Conservation (phyloP, 371 early-diverging fungal genomes). For the Coemansia sp. region DNA sequence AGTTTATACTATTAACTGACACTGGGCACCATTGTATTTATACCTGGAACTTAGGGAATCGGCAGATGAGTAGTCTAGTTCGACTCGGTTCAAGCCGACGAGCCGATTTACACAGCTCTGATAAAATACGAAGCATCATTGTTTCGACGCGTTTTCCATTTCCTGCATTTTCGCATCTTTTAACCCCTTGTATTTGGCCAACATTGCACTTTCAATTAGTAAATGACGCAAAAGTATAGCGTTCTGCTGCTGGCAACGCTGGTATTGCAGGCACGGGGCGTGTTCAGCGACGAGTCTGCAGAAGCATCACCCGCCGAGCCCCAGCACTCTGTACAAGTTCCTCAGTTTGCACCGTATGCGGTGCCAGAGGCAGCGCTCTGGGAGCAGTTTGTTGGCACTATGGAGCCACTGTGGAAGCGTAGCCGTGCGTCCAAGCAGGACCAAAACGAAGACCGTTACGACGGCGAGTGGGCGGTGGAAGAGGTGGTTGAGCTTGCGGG, state of each 20-base stretch:
- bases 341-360: slow-evolving; percentile 31
- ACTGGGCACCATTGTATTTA: too few relatives aligned
- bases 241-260: slow-evolving; percentile 19
- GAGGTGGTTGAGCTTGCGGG: slow-evolving; percentile 57
- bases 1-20: too few relatives aligned
- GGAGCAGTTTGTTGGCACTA: slow-evolving; percentile 69
- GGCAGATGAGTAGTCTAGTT: too few relatives aligned
- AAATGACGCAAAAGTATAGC: slow-evolving; percentile 23
- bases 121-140: not conserved
- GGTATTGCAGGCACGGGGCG: slow-evolving; percentile 18
- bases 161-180: not conserved
- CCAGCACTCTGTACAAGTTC: slow-evolving; percentile 13
- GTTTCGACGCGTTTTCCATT: slow-evolving; percentile 5
- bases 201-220: not conserved
- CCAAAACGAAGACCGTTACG: slow-evolving; percentile 61
- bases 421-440: slow-evolving; percentile 65
- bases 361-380: slow-evolving; percentile 54
- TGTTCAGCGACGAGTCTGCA: not conserved
- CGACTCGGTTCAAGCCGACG: too few relatives aligned
- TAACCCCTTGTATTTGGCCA: not conserved
- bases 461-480: slow-evolving; percentile 77
- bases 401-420: slow-evolving; percentile 64
- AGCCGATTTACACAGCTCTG: too few relatives aligned
- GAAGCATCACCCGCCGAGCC: too few relatives aligned
- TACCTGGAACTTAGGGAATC: too few relatives aligned